Conservation (phyloP, 2,329 filamentous ascomycete genomes). For the Hypoxylon sp. region DNA sequence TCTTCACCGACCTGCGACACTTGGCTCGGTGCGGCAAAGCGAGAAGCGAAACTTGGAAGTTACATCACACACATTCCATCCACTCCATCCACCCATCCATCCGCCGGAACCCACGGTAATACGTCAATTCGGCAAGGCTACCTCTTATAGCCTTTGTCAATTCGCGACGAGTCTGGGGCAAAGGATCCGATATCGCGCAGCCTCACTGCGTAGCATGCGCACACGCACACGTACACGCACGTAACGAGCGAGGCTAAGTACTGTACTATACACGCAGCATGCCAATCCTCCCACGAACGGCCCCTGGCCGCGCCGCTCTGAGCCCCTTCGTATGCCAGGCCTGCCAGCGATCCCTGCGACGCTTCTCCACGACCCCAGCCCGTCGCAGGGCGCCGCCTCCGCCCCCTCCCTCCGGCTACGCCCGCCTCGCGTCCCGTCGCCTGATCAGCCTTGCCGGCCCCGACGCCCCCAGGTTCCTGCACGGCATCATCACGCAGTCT, state of each 20-base stretch:
- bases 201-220: background rate
- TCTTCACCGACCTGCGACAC: conserved; percentile 13
- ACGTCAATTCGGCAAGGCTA: conserved; percentile 10
- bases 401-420: conserved; percentile 62
- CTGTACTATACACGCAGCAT: conserved; percentile 11
- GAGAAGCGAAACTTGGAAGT: conserved; percentile 12
- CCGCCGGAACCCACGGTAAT: conserved; percentile 24
- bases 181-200: conserved; percentile 22
- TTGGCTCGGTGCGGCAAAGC: conserved; percentile 12
- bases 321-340: conserved; percentile 50
- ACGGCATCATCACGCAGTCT: conserved; percentile 86
- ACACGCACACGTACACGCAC: background rate
- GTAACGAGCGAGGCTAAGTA: background rate
- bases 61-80: conserved; percentile 19
- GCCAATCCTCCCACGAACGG: conserved; percentile 10
- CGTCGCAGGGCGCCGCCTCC: conserved; percentile 46
- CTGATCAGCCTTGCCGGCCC: conserved; percentile 83
- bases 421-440: conserved; percentile 76
- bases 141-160: background rate
- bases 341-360: conserved; percentile 42
- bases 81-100: background rate
- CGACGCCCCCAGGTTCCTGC: conserved; percentile 86
- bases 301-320: conserved; percentile 8
- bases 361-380: conserved; percentile 12
- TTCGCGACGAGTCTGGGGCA: background rate